Evolutionary conservation across 345 rosid genomes (phyloP), one percentile per base, ranked within the genome.

Genomic region (Citrus inodora): DNA sequence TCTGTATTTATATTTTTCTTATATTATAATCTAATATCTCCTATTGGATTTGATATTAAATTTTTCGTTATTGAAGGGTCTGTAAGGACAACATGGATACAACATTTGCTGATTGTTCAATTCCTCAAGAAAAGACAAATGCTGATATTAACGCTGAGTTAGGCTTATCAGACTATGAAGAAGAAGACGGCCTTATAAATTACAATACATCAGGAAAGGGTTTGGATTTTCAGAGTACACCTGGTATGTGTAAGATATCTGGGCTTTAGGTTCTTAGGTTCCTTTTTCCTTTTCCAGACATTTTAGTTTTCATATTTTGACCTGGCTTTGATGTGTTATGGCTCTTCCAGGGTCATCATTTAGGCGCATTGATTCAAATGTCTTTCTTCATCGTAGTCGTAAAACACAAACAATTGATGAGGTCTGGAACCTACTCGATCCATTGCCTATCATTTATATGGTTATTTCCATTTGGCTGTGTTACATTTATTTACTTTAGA

Each of bases 381-480:
- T 90, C 84, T 96, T 88, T 86, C 88, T 92, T 87, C 98, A 92
- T 82, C 94, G 99, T 67, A 83, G 85, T 73, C 93, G 95, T 75
- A 94, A 89, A 88, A 85, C 88, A 76, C 99, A 92, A 85, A 89
- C 95, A 77, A 96, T 96, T 33, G 99, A 96, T 76, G 99, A 96
- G 98, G 99, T 96, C 59, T 17, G 81, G 56, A 73, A 74, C 48
- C 76, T 67, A 83, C 73, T 65, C 70, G 38, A 7, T 83, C 77
- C 77, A 38, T 69, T 13, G 27, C 38, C 67, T 33, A 28, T 38
- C 58, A 9, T 62, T 63, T 19, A 10, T 40, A 40, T 21, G 53
- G 33, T 22, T 67, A 71, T 38, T 69, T 68, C 24, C 13, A 24
- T 48, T 65, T 73, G 72, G 73, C 51, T 66, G 67, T 6, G 0